Conservation (phyloP, 1,284 basidiomycete genomes). For the Ceratobasidium papillatum region DNA sequence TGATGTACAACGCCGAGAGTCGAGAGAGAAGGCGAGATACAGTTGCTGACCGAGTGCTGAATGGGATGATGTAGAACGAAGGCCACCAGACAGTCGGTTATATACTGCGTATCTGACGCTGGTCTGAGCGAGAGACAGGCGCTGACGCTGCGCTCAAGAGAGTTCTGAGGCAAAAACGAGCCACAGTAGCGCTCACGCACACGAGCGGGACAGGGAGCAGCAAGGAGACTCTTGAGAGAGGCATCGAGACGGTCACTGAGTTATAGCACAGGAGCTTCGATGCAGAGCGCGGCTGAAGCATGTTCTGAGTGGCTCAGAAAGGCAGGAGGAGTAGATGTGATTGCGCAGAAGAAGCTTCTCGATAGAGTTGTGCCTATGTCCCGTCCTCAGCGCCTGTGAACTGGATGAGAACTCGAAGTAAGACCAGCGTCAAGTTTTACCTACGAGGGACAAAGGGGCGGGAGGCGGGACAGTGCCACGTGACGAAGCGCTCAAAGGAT, state of each 20-base stretch:
- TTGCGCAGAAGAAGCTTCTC: neutral
- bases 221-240: conserved; percentile 23
- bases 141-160: conserved; percentile 13
- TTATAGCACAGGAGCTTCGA: conserved; percentile 26
- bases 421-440: conserved; percentile 3
- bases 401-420: conserved; percentile 32
- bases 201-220: conserved; percentile 23
- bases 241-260: neutral
- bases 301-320: neutral
- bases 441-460: conserved; percentile 25
- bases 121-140: conserved; percentile 1
- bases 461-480: conserved; percentile 1
- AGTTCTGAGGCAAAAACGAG: conserved; percentile 4
- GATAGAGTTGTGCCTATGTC: conserved; percentile 29
- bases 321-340: conserved; percentile 32
- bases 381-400: neutral
- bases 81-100: neutral
- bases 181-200: neutral
- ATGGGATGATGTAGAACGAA: conserved; percentile 4
- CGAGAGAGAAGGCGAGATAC: neutral
- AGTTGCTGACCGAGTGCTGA: conserved; percentile 3
- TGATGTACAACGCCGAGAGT: neutral
- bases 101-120: conserved; percentile 9
- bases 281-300: conserved; percentile 26
- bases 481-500: conserved; percentile 4